Evolutionary conservation across 129 eudicot genomes (phyloP).

Genomic region (Heracleum sosnowskyi): DNA sequence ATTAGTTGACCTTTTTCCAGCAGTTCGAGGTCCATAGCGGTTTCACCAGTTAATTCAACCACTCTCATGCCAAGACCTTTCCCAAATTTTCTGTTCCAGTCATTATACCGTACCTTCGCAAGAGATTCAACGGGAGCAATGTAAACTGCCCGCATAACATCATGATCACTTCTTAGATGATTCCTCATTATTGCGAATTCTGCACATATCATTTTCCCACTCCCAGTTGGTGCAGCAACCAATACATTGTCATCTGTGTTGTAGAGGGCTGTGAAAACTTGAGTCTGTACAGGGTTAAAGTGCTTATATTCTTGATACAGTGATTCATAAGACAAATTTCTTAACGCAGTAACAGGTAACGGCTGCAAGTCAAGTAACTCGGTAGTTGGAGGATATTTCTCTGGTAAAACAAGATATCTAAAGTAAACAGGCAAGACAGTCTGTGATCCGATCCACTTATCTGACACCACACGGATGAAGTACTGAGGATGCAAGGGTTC

Average conservation of each 20-base stretch:
- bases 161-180: conserved; percentile 62
- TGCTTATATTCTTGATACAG: conserved; percentile 81
- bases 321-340: conserved; percentile 78
- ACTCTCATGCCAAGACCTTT: conserved; percentile 76
- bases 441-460: conserved; percentile 83
- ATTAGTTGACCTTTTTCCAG: conserved; percentile 82
- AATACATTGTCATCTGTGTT: conserved; percentile 87
- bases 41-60: conserved; percentile 75
- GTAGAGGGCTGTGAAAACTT: conserved; percentile 79
- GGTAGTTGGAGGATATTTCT: conserved; percentile 91
- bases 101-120: conserved; percentile 66
- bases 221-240: conserved; percentile 97
- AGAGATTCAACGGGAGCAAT: conserved; percentile 93
- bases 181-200: conserved; percentile 86
- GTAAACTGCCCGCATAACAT: conserved; percentile 83
- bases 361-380: conserved; percentile 93
- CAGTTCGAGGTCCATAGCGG: conserved; percentile 60
- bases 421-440: conserved; percentile 83
- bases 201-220: conserved; percentile 93
- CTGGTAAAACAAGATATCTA: conserved; percentile 76
- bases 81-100: conserved; percentile 84
- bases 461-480: conserved; percentile 81
- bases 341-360: conserved; percentile 76
- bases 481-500: conserved; percentile 94
- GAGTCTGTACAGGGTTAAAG: conserved; percentile 92